phyloP scores from a whole-genome alignment of 768 basidiomycete genomes.

The Tulasnella sp. region DNA sequence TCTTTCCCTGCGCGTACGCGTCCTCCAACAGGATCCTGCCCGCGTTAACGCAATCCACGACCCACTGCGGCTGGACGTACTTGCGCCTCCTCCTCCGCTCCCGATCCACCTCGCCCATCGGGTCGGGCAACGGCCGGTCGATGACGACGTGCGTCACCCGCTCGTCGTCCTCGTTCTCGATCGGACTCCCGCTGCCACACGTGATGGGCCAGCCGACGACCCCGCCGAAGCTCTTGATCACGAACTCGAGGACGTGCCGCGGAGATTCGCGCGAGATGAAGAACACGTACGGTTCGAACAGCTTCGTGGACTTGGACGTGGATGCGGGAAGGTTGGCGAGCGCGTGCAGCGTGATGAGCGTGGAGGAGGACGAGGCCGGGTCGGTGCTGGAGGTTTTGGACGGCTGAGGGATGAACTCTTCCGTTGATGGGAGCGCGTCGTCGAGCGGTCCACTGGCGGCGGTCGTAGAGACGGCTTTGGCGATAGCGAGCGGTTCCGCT shows the following conservation, averaged over 20 bases:
- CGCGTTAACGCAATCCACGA: constrained; percentile 92
- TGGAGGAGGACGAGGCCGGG: constrained; percentile 46
- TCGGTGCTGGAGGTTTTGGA: constrained; percentile 55
- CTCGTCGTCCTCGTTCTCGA: constrained; percentile 58
- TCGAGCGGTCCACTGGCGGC: neutral
- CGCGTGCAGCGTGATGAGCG: constrained; percentile 69
- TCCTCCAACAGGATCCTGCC: constrained; percentile 84
- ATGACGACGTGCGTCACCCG: constrained; percentile 94
- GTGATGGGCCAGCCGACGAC: constrained; percentile 86
- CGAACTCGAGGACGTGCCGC: constrained; percentile 89
- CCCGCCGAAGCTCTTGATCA: constrained; percentile 90
- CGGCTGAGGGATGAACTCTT: constrained; percentile 69
- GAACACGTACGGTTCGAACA: constrained; percentile 88
- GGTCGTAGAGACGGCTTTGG: constrained; percentile 14
- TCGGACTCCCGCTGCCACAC: constrained; percentile 79
- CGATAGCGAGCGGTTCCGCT: constrained; percentile 26
- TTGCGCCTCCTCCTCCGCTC: constrained; percentile 70
- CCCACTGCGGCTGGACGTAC: constrained; percentile 97
- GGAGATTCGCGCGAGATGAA: constrained; percentile 94
- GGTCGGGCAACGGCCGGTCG: constrained; percentile 67
- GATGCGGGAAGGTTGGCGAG: constrained; percentile 51
- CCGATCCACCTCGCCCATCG: constrained; percentile 45
- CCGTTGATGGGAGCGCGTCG: constrained; percentile 46
- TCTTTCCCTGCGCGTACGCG: constrained; percentile 79
- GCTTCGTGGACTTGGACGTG: constrained; percentile 60